phyloP scores from a whole-genome alignment of 371 early-diverging fungal genomes.

The Cladochytrium tenue region DNA sequence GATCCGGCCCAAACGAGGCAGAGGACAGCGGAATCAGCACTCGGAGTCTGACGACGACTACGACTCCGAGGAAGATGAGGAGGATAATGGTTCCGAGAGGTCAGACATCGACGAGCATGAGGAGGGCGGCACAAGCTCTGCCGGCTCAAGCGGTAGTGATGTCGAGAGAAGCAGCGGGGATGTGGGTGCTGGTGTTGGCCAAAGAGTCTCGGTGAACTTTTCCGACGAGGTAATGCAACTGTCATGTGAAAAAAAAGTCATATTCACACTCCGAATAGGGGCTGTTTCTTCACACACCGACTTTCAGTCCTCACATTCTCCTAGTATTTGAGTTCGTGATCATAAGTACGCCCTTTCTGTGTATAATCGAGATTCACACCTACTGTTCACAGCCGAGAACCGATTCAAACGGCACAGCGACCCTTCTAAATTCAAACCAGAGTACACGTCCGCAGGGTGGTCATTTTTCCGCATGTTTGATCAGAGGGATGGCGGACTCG shows the following conservation, averaged over 20 bases:
- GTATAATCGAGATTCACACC: conserved; percentile 2
- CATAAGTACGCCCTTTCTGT: conserved; percentile 3
- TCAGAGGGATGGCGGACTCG: conserved; percentile 30
- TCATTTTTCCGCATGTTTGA: conserved; percentile 44
- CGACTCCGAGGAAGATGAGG: conserved; percentile 5
- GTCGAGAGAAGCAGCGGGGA: background rate
- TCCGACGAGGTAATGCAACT: conserved; percentile 25
- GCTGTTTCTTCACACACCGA: conserved; percentile 39
- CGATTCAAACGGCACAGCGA: background rate
- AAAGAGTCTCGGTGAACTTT: conserved; percentile 28
- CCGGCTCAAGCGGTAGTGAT: background rate
- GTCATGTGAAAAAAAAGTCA: background rate
- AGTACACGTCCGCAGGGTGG: conserved; percentile 43
- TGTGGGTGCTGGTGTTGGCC: conserved; percentile 17
- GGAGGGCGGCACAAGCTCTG: background rate
- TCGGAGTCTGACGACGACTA: background rate
- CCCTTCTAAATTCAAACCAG: conserved; percentile 12
- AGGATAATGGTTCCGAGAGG: conserved; percentile 17
- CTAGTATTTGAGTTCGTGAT: conserved; percentile 42
- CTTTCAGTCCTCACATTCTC: conserved; percentile 28
- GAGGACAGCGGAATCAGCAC: background rate
- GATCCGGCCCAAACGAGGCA: background rate
- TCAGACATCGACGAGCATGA: conserved; percentile 9
- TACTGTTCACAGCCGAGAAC: conserved; percentile 5
- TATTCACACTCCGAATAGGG: conserved; percentile 7